A percentile compares a stretch with the other conserved stretches of the same genome.
phyloP scores from a whole-genome alignment of 2,329 filamentous ascomycete species.

The Esteya vermicola region DNA sequence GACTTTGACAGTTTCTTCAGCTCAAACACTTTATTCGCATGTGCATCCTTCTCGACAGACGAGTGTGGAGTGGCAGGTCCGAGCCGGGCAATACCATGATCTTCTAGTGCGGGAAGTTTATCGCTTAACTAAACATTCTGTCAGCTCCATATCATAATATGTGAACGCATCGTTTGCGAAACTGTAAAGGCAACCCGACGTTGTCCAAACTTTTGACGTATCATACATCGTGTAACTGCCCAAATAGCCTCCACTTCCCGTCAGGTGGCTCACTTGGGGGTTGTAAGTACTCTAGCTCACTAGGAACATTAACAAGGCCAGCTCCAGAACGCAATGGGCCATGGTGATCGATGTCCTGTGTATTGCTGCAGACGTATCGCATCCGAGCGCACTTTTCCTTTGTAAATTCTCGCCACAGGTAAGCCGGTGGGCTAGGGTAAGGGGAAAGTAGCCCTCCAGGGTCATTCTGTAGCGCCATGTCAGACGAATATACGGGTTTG shows the following conservation, averaged over 20 bases:
- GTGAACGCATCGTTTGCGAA: too few species aligned
- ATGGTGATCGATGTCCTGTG: constrained; percentile 20
- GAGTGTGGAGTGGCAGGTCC: constrained; percentile 28
- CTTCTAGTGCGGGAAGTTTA: constrained; percentile 50
- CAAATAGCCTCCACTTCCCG: constrained; percentile 64
- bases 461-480: constrained; percentile 45
- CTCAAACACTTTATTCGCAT: constrained; percentile 50
- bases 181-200: not conserved
- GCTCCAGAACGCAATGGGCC: too few species aligned
- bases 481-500: not conserved
- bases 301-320: constrained; percentile 52
- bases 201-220: not conserved
- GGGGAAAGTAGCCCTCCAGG: constrained; percentile 2
- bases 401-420: constrained; percentile 84
- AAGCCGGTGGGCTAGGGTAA: constrained; percentile 61
- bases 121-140: constrained; percentile 36
- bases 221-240: constrained; percentile 45
- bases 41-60: constrained; percentile 25
- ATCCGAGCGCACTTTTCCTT: constrained; percentile 52
- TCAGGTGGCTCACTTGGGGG: constrained; percentile 62
- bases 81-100: constrained; percentile 58
- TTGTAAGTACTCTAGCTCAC: constrained; percentile 62
- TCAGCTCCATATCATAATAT: not conserved
- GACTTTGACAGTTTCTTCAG: constrained; percentile 72
- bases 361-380: constrained; percentile 24